phyloP scores from a whole-genome alignment of 768 basidiomycete genomes.

The Calocera viscosa region DNA sequence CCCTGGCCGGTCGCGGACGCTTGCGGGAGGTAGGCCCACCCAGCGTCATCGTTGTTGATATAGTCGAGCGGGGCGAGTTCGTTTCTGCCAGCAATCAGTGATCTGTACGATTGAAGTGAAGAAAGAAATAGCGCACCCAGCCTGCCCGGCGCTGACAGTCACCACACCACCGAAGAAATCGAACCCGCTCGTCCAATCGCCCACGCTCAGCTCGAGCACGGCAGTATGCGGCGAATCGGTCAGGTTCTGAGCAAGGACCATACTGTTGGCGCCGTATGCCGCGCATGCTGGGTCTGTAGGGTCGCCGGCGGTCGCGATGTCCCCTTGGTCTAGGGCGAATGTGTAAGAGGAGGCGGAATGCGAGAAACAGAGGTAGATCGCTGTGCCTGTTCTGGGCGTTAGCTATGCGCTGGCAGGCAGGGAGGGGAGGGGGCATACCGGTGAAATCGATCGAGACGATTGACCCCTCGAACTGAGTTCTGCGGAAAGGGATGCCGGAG shows the following conservation, averaged over 20 bases:
- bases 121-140: not conserved
- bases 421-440: not conserved
- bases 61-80: not conserved
- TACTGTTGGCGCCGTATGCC: not conserved
- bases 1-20: not conserved
- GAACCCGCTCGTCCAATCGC: not conserved
- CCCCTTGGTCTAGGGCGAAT: not conserved
- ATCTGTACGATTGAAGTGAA: not conserved
- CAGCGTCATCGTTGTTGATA: not conserved
- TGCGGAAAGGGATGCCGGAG: not conserved
- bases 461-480: not conserved
- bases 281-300: not conserved
- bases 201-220: not conserved
- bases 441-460: not conserved
- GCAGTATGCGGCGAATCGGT: not conserved
- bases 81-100: not conserved
- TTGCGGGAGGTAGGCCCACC: not conserved
- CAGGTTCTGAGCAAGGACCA: not conserved
- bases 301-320: not conserved
- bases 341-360: not conserved
- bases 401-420: not conserved
- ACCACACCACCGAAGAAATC: not conserved
- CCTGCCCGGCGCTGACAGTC: not conserved
- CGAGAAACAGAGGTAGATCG: slow-evolving; percentile 6
- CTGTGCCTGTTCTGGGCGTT: not conserved